These are phyloP conservation scores for Bullera alba DNA, from an alignment of 768 basidiomycete species.

Conservation along the genomic window DNA sequence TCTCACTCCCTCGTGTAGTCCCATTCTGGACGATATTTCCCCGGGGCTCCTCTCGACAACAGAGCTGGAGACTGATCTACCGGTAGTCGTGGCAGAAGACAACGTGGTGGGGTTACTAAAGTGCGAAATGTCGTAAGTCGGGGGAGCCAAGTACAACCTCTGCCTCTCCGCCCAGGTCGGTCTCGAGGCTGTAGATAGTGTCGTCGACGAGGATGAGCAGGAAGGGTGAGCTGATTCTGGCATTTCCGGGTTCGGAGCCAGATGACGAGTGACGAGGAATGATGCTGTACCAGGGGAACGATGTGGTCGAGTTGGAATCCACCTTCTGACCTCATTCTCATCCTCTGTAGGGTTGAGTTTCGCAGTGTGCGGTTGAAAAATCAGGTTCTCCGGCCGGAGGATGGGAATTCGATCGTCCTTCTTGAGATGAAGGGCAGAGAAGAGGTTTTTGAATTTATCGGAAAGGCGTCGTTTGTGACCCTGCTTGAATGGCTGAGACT, in stretches of 20 bases:
- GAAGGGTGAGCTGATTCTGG: background rate
- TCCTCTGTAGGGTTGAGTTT: no score
- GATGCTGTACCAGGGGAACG: conserved; percentile 20
- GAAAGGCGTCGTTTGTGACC: conserved; percentile 15
- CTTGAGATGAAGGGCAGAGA: conserved; percentile 4
- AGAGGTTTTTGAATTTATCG: conserved; percentile 20
- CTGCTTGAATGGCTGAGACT: background rate
- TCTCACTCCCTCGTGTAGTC: background rate
- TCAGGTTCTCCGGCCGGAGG: background rate
- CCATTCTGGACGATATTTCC: background rate
- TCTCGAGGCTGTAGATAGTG: background rate
- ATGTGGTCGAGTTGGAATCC: conserved; percentile 14
- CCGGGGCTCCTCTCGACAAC: background rate
- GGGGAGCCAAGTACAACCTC: background rate
- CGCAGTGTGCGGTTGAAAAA: background rate
- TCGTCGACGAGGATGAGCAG: conserved; percentile 1
- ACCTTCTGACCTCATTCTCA: no score
- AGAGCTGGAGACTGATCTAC: background rate
- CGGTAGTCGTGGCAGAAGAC: background rate
- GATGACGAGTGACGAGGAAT: conserved; percentile 12
- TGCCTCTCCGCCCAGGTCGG: background rate
- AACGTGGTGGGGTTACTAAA: conserved; percentile 1
- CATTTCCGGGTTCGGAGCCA: background rate
- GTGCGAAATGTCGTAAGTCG: background rate
- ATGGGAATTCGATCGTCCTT: conserved; percentile 5